Base-by-base conservation (phyloP, 2,329 filamentous ascomycete species). In the Ilyonectria robusta region DNA sequence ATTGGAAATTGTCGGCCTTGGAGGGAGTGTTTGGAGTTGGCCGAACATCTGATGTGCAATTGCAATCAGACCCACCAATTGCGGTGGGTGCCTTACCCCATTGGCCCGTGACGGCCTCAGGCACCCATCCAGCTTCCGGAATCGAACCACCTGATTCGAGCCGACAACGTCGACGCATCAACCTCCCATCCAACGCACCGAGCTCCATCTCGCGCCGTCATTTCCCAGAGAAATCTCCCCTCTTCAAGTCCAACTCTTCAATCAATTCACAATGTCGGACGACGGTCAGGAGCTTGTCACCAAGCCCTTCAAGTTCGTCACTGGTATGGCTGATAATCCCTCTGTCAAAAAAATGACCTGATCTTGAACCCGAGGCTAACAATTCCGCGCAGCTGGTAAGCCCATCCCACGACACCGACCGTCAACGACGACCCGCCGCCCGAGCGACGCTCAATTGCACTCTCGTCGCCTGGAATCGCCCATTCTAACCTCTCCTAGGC, bases 231-330 rank as follows among this genome's bases (percentile, higher is more conserved):
- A 68, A 75, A 70, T 67, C 69, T 72, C 70, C 75, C 63, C 65
- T 72, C 68, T 62, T 46, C 57, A 33, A 60, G 73, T 42, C 55
- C 72, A 71, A 74, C 73, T 70, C 66, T 67, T 63, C 71, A 78
- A 78, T 72, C 75, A 78, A 74, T 73, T 75, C 89, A 95, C 86
- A 78, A 99, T 99, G 95, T 92, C 94, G 83, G 94, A 97, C 79
- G 93, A 93, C 81, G 71, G 73, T 59, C 79, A 84, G 78, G 93
- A 97, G 84, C 88, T 88, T 84, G 88, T 89, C 77, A 98, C 95
- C 86, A 99, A 98, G 92, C 97, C 97, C 85, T 99, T 99, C 93
- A 99, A 99, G 93, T 98, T 98, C 87, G 96, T 98, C 81, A 98
- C 95, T 87, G 95, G 95, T 97, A 90, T 84, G 94, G 83, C 66